Percentiles rank a stretch among this genome's conserved stretches.
Evolutionary conservation across 257 asterid genomes (phyloP).

Genomic region (Capsicum baccatum): DNA sequence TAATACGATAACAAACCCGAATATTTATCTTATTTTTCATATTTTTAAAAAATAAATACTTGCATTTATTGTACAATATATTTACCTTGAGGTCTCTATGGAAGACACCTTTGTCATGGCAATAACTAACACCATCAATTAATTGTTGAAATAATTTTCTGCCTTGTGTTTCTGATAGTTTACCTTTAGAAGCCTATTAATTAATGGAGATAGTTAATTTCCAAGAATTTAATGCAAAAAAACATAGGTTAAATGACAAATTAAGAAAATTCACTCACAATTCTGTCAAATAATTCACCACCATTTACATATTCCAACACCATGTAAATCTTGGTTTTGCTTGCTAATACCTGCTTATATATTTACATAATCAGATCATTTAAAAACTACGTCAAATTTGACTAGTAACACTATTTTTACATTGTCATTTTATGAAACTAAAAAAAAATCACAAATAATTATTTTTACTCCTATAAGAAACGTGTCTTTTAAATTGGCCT

Average conservation of each 20-base stretch:
- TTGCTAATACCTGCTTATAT: slow-evolving; percentile 80
- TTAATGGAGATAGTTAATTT: background rate
- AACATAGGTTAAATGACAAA: background rate
- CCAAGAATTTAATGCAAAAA: background rate
- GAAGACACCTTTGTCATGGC: slow-evolving; percentile 87
- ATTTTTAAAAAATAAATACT: background rate
- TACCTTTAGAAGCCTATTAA: slow-evolving; percentile 79
- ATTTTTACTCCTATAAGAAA: background rate
- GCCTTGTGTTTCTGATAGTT: slow-evolving; percentile 67
- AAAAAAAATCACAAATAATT: background rate
- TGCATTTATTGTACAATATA: background rate
- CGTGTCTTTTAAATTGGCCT: no score
- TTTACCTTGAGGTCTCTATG: slow-evolving; percentile 89
- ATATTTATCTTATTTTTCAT: no score
- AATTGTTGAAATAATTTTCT: slow-evolving; percentile 93
- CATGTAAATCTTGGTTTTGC: slow-evolving; percentile 94
- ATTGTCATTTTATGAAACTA: background rate
- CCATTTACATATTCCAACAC: slow-evolving; percentile 95
- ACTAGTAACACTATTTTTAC: background rate
- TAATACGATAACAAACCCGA: no score
- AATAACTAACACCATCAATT: slow-evolving; percentile 87
- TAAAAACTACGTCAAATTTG: background rate
- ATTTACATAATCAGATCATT: no score
- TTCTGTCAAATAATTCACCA: slow-evolving; percentile 90
- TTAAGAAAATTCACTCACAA: slow-evolving; percentile 56